Base-by-base conservation (phyloP, 352 stramenopile species). In the Phytophthora ramorum region DNA sequence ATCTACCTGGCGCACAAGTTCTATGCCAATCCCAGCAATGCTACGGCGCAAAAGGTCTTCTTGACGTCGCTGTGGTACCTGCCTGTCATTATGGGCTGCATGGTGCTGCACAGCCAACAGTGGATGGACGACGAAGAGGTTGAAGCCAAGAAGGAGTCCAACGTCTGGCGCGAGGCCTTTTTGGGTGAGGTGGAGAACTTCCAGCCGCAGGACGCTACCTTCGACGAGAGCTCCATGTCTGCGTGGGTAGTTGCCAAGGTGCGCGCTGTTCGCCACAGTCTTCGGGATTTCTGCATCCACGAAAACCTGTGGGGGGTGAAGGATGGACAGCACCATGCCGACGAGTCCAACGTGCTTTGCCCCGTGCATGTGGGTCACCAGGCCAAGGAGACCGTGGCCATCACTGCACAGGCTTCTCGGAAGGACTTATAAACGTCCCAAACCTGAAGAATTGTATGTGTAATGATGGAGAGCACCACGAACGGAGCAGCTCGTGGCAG, bases 21-120 rank as follows among this genome's bases (percentile, higher is more conserved):
- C 77, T 83, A 94, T 69, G 68, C 89, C 34, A 97, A 99, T 44
- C 90, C 93, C 30, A 97, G 75, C 32, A 99, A 99, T 66, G 89
- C 81, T 16, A 98, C 97, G 64, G 97, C 98, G 26, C 87, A 98
- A 37, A 98, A 97, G 63, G 96, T 99, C 2, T 99, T 99, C 72
- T 71, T 98, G 62, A 93, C 85, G 28, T 99, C 95, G 55, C 78
- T 99, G 40, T 99, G 96, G 97, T 99, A 99, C 78, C 76, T 99
- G 40, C 98, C 98, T 10, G 89, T 98, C 52, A 82, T 99, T 57
- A 95, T 99, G 78, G 91, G 93, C 41, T 87, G 98, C 57, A 99
- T 99, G 84, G 91, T 99, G 44, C 84, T 99, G 34, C 97, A 99
- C 83, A 98, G 89, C 62, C 92, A 97, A 71, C 82, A 92, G 54